Conservation (phyloP, 805 yeast genomes). For the Kodamaea neixiangensis region DNA sequence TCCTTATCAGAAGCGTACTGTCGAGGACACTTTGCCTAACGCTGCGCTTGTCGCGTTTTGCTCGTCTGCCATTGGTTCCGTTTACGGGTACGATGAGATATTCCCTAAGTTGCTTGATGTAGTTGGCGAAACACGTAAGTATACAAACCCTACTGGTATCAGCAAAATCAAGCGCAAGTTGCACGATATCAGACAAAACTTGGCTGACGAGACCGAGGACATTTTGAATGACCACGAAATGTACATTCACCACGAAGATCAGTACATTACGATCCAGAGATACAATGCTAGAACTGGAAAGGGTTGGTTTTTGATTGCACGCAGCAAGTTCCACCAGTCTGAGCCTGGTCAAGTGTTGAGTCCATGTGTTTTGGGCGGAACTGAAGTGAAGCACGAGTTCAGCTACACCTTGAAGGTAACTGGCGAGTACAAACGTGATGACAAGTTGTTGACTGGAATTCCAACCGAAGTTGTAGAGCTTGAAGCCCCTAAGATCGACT, state of each 20-base stretch:
- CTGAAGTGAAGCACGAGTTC: constrained; percentile 56
- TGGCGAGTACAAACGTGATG: constrained; percentile 49
- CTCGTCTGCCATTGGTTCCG: constrained; percentile 91
- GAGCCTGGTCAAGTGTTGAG: constrained; percentile 54
- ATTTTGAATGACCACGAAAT: constrained; percentile 66
- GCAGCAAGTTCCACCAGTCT: constrained; percentile 64
- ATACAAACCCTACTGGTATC: constrained; percentile 64
- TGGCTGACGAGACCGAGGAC: constrained; percentile 61
- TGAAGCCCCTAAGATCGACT: constrained; percentile 48
- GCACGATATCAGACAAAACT: constrained; percentile 55
- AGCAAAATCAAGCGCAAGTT: constrained; percentile 66
- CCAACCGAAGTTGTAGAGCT: constrained; percentile 63
- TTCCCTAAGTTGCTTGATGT: constrained; percentile 81
- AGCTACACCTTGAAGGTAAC: constrained; percentile 55
- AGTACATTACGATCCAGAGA: constrained; percentile 87
- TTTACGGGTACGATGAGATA: constrained; percentile 90
- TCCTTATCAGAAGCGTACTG: constrained; percentile 85
- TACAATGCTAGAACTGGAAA: constrained; percentile 79
- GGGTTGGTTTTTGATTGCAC: constrained; percentile 87
- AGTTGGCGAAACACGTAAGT: constrained; percentile 71
- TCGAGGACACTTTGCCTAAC: constrained; percentile 91
- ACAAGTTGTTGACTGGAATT: constrained; percentile 55
- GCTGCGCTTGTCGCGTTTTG: constrained; percentile 94
- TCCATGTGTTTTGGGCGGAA: constrained; percentile 62
- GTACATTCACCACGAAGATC: constrained; percentile 93